Percentiles rank a stretch among this genome's conserved stretches.
These are phyloP conservation scores for Mallotus repandus DNA, from an alignment of 441 rosid species.

Conservation along the genomic window DNA sequence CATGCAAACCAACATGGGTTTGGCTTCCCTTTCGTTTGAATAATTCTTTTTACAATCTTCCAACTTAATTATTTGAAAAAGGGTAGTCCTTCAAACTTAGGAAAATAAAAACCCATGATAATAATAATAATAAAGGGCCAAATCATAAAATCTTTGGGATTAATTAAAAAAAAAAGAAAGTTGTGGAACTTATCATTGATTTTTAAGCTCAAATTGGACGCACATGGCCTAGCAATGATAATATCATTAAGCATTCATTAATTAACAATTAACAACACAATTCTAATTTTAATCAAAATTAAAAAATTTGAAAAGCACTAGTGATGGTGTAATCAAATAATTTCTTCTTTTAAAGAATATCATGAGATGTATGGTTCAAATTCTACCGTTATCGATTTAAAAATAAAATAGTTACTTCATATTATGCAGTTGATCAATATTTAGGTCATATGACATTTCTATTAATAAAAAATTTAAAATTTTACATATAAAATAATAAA, in stretches of 20 bases:
- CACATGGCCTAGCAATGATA: constrained; percentile 20
- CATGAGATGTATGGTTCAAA: no score
- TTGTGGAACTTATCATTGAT: constrained; percentile 15
- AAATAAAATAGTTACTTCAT: no score
- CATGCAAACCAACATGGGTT: constrained; percentile 42
- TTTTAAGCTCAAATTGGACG: constrained; percentile 7
- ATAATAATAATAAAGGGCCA: not conserved
- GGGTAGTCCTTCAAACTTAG: not conserved
- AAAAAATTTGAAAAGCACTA: no score
- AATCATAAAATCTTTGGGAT: not conserved
- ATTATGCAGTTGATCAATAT: no score
- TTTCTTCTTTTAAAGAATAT: no score
- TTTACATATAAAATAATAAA: no score
- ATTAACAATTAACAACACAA: not conserved
- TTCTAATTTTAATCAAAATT: not conserved
- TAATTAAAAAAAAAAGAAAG: not conserved
- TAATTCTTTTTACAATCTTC: constrained; percentile 7
- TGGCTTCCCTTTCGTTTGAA: not conserved
- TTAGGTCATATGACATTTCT: no score
- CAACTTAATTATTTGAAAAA: not conserved
- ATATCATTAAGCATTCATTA: constrained; percentile 5
- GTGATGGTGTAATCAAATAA: no score
- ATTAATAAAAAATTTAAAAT: no score
- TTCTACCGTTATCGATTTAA: no score
- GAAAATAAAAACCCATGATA: not conserved